Evolutionary conservation across 2,329 filamentous ascomycete species (phyloP), one percentile per base, ranked within the genome.

Genomic region (Verticillium alfalfae): DNA sequence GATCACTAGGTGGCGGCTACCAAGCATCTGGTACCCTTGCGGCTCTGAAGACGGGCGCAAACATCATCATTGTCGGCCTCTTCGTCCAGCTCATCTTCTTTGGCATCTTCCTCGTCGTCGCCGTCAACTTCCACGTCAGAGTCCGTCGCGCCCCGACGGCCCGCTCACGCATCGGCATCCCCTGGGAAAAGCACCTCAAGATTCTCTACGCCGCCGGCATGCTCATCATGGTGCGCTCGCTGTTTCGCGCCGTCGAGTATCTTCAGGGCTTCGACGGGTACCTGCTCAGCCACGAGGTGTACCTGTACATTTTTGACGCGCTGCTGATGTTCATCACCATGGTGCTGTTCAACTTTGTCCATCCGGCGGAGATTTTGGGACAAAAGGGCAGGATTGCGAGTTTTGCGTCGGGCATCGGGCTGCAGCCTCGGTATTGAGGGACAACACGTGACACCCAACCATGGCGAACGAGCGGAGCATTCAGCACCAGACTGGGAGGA

Each of bases 71-170:
- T 8, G 79, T 68, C 3, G 84, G 84, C 1, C 71, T 88, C 1
- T 70, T 80, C 13, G 71, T 86, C 5, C 85, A 88, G 67, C 76
- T 87, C 18, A 54, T 84, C 18, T 79, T 82, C 62, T 86, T 87
- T 60, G 75, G 75, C 1, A 72, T 85, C 60, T 87, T 88, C 66
- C 72, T 85, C 39, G 57, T 79, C 2, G 75, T 79, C 0, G 77
- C 81, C 0, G 66, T 76, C 2, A 65, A 80, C 0, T 85, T 84
- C 68, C 79, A 85, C 62, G 57, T 65, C 1, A 67, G 71, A 13
- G 69, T 73, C 61, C 62, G 57, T n/a, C 57, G 57, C 18, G 60
- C 62, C 10, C 69, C 67, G 0, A 75, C 69, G 0, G 55, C 56
- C 3, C 71, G 26, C 49, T 68, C 67, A 0, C 60, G 62, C 10